Percentiles rank a stretch among this genome's conserved stretches.
These are phyloP conservation scores for Amphirosellinia nigrospora DNA, from an alignment of 495 filamentous ascomycete genomes.

Conservation along the genomic window DNA sequence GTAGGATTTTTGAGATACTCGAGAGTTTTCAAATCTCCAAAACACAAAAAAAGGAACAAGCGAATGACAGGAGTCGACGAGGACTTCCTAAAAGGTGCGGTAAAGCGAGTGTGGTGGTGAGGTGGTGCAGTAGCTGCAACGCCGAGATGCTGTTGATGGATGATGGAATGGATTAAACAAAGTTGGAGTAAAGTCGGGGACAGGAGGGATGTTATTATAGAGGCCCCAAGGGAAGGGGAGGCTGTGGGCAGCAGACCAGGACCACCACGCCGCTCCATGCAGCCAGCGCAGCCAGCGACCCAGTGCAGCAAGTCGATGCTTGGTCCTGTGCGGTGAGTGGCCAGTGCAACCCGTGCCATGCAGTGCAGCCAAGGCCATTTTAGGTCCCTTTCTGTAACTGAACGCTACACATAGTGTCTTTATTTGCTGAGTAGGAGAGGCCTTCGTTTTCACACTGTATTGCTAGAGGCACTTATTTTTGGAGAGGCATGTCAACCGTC, in stretches of 20 bases:
- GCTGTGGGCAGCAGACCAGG: constrained; percentile 11
- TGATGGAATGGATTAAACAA: constrained; percentile 36
- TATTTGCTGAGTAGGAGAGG: neutral
- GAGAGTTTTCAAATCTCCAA: constrained; percentile 46
- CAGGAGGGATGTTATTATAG: constrained; percentile 26
- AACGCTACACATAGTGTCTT: neutral
- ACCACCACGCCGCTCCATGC: constrained; percentile 7
- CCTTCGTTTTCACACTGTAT: neutral
- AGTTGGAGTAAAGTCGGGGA: constrained; percentile 23
- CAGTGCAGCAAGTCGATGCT: constrained; percentile 13
- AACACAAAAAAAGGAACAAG: constrained; percentile 57
- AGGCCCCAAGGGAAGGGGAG: neutral
- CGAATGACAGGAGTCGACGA: constrained; percentile 70
- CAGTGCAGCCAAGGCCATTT: constrained; percentile 10
- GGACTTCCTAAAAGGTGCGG: constrained; percentile 60
- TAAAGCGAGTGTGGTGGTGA: constrained; percentile 59
- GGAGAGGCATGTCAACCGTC: too few relatives aligned
- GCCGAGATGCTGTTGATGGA: constrained; percentile 41
- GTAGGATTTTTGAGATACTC: constrained; percentile 26
- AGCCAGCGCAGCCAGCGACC: constrained; percentile 6
- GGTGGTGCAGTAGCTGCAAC: constrained; percentile 43
- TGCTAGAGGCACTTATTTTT: neutral
- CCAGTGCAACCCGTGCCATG: constrained; percentile 13
- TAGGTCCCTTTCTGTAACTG: constrained; percentile 12
- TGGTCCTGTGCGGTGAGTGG: neutral